Percentiles rank a stretch among this genome's conserved stretches.
Conservation (phyloP, 2,329 filamentous ascomycete species). For the Colletotrichum sansevieriae region DNA sequence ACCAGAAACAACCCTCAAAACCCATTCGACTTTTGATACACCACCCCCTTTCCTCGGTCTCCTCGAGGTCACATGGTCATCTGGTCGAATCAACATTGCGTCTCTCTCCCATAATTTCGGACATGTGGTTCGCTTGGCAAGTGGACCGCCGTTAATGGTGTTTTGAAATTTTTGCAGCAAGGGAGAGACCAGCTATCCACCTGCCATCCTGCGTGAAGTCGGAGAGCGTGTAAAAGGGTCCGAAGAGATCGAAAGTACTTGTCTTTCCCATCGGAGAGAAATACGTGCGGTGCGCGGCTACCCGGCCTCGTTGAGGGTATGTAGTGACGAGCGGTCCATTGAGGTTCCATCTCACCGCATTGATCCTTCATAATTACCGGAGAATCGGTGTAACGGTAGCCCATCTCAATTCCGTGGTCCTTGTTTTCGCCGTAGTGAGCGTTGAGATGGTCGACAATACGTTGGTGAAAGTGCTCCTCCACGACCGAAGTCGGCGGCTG, state of each 20-base stretch:
- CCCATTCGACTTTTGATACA: no score
- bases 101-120: no score
- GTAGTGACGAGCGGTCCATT: constrained; percentile 11
- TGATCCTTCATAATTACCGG: background rate
- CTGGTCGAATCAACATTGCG: no score
- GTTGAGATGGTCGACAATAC: background rate
- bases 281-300: constrained; percentile 6
- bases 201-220: constrained; percentile 7
- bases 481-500: background rate
- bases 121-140: no score
- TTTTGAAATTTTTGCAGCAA: no score
- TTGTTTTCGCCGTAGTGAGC: constrained; percentile 46
- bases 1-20: background rate
- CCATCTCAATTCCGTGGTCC: constrained; percentile 48
- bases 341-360: background rate
- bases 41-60: no score
- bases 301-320: constrained; percentile 11
- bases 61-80: no score
- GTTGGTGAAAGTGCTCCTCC: background rate
- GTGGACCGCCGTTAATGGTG: no score
- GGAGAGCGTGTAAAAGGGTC: background rate
- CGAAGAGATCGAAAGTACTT: background rate
- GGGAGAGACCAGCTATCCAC: background rate
- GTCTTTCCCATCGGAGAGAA: constrained; percentile 4
- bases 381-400: constrained; percentile 50